Evolutionary conservation across 805 yeast genomes (phyloP), one percentile per base, ranked within the genome.

Genomic region (Candida coquimbonensis): DNA sequence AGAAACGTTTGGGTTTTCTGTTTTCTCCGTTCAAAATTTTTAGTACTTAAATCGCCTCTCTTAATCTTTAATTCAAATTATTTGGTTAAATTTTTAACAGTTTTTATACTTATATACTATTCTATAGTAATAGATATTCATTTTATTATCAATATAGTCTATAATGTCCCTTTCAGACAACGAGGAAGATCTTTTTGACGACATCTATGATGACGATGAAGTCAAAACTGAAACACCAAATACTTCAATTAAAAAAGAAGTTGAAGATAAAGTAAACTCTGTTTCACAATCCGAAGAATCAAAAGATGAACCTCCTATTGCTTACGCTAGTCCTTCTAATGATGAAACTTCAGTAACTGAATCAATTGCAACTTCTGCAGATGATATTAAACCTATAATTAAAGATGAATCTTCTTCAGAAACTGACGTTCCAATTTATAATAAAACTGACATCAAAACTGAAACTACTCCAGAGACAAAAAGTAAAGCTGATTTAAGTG

Each of bases 111-210:
- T 38, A 36, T 36, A 29, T 27, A 36, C 35, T 19, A 24, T 24
- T 40, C 41, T 33, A 45, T 45, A 45, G 44, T 45, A 43, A 40
- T 43, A 39, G 43, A 43, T 34, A 36, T 39, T 13, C 25, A 31
- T 37, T 29, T 25, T 16, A 27, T 29, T 39, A 24, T 13, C 35
- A 80, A 85, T 77, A 29, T 29, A 29, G 31, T 11, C 13, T 11
- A 29, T 11, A 29, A 29, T 29, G 31, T 29, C 83, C 49, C 66
- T 70, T 47, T 77, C 83, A 50, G 96, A 88, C 68, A 96, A 89
- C 69, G 97, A 90, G 68, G 96, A 89, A 65, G 91, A 87, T 59
- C 82, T 86, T 64, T 90, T 90, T 66, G 95, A 89, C 68, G 96
- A 90, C 64, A 87, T 90, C 68, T 90, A 90, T 50, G 69, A 64